Conservation (phyloP, 371 early-diverging fungal genomes). For the Smittium culicis region DNA sequence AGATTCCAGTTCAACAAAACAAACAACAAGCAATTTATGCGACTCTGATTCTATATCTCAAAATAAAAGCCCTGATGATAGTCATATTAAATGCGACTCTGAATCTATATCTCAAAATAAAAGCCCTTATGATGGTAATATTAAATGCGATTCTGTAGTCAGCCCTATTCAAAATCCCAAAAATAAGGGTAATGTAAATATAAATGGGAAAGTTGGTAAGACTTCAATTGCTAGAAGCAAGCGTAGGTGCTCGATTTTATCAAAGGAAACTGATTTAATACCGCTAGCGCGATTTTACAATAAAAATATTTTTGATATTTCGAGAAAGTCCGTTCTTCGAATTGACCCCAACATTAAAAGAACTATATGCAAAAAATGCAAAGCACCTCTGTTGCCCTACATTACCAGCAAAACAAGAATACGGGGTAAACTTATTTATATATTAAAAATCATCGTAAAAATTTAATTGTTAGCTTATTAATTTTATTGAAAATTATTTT, state of each 20-base stretch:
- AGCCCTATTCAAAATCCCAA: too few relatives aligned
- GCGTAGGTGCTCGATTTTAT: background rate
- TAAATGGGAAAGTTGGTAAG: too few relatives aligned
- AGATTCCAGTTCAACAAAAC: too few relatives aligned
- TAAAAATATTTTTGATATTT: conserved; percentile 25
- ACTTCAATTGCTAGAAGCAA: too few relatives aligned
- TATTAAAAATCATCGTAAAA: conserved; percentile 17
- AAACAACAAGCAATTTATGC: too few relatives aligned
- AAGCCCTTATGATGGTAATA: too few relatives aligned
- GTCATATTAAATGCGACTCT: too few relatives aligned
- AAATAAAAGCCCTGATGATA: too few relatives aligned
- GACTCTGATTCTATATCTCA: too few relatives aligned
- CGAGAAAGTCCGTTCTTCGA: conserved; percentile 26
- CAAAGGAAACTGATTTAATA: conserved; percentile 10
- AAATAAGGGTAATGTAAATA: too few relatives aligned
- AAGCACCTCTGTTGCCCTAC: conserved; percentile 22
- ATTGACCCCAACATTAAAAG: conserved; percentile 28
- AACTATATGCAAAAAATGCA: conserved; percentile 19
- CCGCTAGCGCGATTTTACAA: conserved; percentile 25
- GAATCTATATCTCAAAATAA: too few relatives aligned
- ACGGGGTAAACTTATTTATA: conserved; percentile 13
- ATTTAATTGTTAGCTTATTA: background rate
- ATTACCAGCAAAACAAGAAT: conserved; percentile 20
- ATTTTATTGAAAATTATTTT: background rate
- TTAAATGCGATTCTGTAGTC: too few relatives aligned